Base-by-base conservation (phyloP, 2,329 filamentous ascomycete genomes). In the Xylaria sp. region DNA sequence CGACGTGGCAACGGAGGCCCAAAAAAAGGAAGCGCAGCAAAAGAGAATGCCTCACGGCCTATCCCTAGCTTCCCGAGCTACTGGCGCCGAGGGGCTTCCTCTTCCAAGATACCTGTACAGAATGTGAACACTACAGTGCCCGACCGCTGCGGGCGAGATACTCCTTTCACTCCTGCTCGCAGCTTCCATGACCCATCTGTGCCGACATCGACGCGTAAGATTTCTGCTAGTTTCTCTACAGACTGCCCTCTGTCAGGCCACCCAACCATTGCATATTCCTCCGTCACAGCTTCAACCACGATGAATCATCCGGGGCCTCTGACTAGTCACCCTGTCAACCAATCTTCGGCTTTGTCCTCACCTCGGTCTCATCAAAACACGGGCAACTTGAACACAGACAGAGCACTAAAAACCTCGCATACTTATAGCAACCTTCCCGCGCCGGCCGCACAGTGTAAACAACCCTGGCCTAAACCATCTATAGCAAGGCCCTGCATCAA, bases 201-300 rank as follows among this genome's bases (percentile, higher is more conserved):
- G 34, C 56, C 69, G 20, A 65, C 65, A 20, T 73, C 74, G 5
- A 72, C 73, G 9, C 71, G 72, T 8, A 73, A 73, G 6, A 53
- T 74, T 8, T 76, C 76, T 4, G 73, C 75, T 3, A 68, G 73
- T 41, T 75, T 74, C 41, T 65, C 62, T 13, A 69, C 69, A 2
- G 67, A 60, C 13, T 71, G 69, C 7, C 73, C 73, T 13, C 48
- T 65, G 2, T 72, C 70, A 0, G 69, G 72, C 5, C 70, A 72
- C 23, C 72, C 72, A 1, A 76, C 70, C 3, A 73, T 69, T 20
- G 73, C 73, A 13, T 74, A 63, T 43, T 73, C 73, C 13, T 52
- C 71, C 3, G 55, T 74, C 25, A 73, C 70, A 6, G 71, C 70
- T 39, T 72, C 73, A 3, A 73, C 65, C 12, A 52, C 52, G 6